phyloP scores from a whole-genome alignment of 805 yeast genomes.

The Myxozyma sirexii region DNA sequence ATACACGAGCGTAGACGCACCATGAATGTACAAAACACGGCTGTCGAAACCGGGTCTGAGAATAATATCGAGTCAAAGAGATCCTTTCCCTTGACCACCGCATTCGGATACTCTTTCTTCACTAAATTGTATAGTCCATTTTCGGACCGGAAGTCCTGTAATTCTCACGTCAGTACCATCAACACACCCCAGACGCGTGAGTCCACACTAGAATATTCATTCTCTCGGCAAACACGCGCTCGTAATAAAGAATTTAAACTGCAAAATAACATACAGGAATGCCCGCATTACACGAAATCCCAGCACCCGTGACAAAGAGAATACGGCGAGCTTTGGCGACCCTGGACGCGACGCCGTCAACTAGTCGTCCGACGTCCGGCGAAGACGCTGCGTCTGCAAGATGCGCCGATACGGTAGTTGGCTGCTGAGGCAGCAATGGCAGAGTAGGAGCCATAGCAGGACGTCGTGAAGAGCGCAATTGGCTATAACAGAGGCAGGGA shows the following conservation, averaged over 20 bases:
- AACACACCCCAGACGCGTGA: neutral
- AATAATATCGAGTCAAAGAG: conserved; percentile 86
- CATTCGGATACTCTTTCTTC: conserved; percentile 60
- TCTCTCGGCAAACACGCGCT: neutral
- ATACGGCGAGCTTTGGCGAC: conserved; percentile 25
- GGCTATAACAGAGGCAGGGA: too few species aligned
- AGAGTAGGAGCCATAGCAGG: conserved; percentile 1
- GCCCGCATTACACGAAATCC: conserved; percentile 95
- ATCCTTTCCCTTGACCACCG: conserved; percentile 80
- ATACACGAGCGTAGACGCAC: conserved; percentile 71
- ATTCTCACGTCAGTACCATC: neutral
- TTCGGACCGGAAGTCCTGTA: conserved; percentile 73
- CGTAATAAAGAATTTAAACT: neutral
- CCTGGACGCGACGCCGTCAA: conserved; percentile 13
- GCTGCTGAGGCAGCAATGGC: conserved; percentile 2
- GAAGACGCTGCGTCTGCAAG: conserved; percentile 17
- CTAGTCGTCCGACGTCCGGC: neutral
- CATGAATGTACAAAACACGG: conserved; percentile 87
- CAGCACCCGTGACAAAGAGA: conserved; percentile 66
- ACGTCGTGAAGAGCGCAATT: neutral
- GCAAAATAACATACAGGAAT: conserved; percentile 60
- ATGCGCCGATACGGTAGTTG: neutral
- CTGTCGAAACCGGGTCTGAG: conserved; percentile 63
- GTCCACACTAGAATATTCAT: neutral
- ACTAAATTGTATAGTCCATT: conserved; percentile 81